Percentiles rank a stretch among this genome's conserved stretches.
Evolutionary conservation across 169 alveolate species (phyloP).

Genomic region (Plasmodium yoelii): DNA sequence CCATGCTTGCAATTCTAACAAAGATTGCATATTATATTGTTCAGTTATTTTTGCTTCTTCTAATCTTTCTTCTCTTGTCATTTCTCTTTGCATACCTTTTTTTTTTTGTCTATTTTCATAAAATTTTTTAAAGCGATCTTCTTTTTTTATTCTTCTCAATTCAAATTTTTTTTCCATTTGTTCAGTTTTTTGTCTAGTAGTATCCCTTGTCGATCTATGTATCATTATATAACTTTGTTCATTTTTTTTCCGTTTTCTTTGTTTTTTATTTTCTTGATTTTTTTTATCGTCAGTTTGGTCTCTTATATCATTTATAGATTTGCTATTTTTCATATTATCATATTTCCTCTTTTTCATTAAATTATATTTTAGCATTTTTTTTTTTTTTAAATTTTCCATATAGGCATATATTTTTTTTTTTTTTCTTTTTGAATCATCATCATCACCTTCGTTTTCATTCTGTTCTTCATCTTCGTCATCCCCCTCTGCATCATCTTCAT

Average conservation of each 20-base stretch:
- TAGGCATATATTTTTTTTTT: slow-evolving; percentile 43
- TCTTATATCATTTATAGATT: neutral
- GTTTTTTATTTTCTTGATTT: slow-evolving; percentile 7
- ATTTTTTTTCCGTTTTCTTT: slow-evolving; percentile 26
- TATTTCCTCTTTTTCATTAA: slow-evolving; percentile 49
- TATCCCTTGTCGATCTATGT: slow-evolving; percentile 70
- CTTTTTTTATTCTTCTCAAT: slow-evolving; percentile 75
- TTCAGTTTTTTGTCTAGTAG: slow-evolving; percentile 71
- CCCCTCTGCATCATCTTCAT: slow-evolving; percentile 76
- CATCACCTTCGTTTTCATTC: slow-evolving; percentile 25
- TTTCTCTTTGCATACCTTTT: slow-evolving; percentile 61
- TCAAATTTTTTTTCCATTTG: slow-evolving; percentile 61
- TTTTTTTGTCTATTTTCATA: slow-evolving; percentile 48
- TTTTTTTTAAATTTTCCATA: slow-evolving; percentile 59
- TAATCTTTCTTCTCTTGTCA: slow-evolving; percentile 88
- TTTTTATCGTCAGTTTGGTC: neutral
- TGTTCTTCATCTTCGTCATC: slow-evolving; percentile 45
- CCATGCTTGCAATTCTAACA: slow-evolving; percentile 84
- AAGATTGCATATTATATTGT: slow-evolving; percentile 83
- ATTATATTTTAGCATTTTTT: slow-evolving; percentile 25
- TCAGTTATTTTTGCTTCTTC: slow-evolving; percentile 87
- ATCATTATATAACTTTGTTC: slow-evolving; percentile 17
- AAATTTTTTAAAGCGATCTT: slow-evolving; percentile 69
- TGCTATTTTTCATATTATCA: neutral
- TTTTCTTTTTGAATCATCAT: slow-evolving; percentile 17